Conservation (phyloP, 2,329 filamentous ascomycete species). For the Colletotrichum sp. region DNA sequence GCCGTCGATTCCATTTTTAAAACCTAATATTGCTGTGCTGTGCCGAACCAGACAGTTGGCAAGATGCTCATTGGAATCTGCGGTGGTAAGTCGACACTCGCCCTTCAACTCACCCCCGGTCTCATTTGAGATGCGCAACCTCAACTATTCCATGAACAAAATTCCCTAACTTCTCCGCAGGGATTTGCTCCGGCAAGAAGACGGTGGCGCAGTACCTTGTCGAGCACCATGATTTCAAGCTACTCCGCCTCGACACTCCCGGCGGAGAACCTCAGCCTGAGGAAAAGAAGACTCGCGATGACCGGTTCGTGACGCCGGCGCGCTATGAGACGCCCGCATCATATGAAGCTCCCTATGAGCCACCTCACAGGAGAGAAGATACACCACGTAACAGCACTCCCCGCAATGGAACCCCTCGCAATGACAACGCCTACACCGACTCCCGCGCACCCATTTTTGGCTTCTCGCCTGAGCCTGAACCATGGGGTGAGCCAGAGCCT, state of each 20-base stretch:
- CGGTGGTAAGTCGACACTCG: constrained; percentile 57
- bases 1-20: background rate
- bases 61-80: constrained; percentile 80
- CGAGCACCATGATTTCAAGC: constrained; percentile 81
- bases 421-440: background rate
- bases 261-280: background rate
- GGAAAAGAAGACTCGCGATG: background rate
- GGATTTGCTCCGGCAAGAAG: constrained; percentile 91
- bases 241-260: constrained; percentile 62
- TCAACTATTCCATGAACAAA: background rate
- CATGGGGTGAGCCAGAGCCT: background rate
- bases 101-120: background rate
- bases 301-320: background rate
- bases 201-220: constrained; percentile 89
- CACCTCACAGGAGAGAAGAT: background rate
- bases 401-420: background rate
- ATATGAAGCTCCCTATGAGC: background rate
- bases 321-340: background rate
- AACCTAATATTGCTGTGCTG: background rate
- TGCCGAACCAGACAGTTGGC: background rate
- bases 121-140: constrained; percentile 18
- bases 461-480: background rate
- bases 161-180: constrained; percentile 46
- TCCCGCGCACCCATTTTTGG: background rate
- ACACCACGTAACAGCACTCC: background rate